Base-by-base conservation (phyloP, 2,329 filamentous ascomycete genomes). In the Diplodia scrobiculata region DNA sequence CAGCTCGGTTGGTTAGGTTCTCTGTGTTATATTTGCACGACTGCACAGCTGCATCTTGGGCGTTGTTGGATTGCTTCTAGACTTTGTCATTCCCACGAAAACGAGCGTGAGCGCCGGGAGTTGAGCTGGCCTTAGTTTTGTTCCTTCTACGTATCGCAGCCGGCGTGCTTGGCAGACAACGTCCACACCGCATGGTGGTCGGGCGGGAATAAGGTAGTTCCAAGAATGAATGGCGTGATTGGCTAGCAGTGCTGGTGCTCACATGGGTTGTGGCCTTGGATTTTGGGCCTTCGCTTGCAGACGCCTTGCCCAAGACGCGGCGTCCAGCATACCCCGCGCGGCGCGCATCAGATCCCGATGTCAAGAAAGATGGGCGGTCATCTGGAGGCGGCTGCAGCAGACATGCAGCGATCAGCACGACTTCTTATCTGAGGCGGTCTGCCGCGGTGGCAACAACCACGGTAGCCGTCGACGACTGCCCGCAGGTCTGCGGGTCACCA, bases 391-490 rank as follows among this genome's bases (percentile, higher is more conserved):
- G 25, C 25, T 25, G 25, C 25, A 38, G 54, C 53, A 29, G 21
- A 32, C 32, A n/a, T 45, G 25, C 54, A 58, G 54, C 54, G 54
- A 58, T 58, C 54, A 45, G 54, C 54, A 11, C 5, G 17, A 17
- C 38, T 41, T 48, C 41, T 60, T 62, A 62, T 62, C 58, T 50
- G 58, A 50, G 45, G 58, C 58, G 58, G 58, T 62, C 58, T 50
- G 58, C 19, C 29, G 3, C 38, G 21, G 58, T 50, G 41, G 55
- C 55, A 13, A 59, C 55, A n/a, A 60, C 25, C 21, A 29, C 25
- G 55, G 47, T 48, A 48, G 54, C 38, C 54, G 54, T 45, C 41
- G 41, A 45, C 41, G 17, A 3, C 10, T 45, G 14, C 6, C 38
- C 38, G 14, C 38, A 4, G 19, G 11, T 4, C n/a, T 9, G 36